phyloP scores from a whole-genome alignment of 805 yeast genomes.

The Diddensiella santjacobensis region DNA sequence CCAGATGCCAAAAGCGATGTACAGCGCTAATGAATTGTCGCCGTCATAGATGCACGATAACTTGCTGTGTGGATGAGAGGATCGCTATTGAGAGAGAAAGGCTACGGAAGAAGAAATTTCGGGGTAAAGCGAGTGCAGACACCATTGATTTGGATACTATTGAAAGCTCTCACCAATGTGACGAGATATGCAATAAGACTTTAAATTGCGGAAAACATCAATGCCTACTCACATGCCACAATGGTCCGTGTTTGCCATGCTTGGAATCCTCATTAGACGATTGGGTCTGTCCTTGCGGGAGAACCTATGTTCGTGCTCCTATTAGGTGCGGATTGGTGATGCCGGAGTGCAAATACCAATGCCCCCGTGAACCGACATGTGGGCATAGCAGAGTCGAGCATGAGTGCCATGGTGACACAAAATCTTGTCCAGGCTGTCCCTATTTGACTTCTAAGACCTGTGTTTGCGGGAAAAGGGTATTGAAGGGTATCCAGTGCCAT shows the following conservation, averaged over 20 bases:
- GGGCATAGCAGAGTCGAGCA: conserved; percentile 70
- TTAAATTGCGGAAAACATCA: conserved; percentile 65
- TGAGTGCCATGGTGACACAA: conserved; percentile 65
- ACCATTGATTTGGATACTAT: conserved; percentile 52
- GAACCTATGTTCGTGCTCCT: conserved; percentile 74
- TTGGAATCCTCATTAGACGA: conserved; percentile 78
- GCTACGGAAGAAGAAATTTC: conserved; percentile 43
- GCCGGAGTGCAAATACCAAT: conserved; percentile 63
- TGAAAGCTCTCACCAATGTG: conserved; percentile 73
- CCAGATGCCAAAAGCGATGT: conserved; percentile 70
- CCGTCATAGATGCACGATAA: conserved; percentile 65
- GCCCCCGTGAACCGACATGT: conserved; percentile 54
- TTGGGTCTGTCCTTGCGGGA: conserved; percentile 74
- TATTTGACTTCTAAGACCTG: conserved; percentile 53
- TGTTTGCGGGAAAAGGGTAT: conserved; percentile 53
- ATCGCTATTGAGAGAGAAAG: conserved; percentile 54
- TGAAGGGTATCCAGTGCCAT: conserved; percentile 67
- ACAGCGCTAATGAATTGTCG: conserved; percentile 72
- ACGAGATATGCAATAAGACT: conserved; percentile 57
- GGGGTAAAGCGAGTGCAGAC: conserved; percentile 42
- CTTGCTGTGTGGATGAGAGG: conserved; percentile 69
- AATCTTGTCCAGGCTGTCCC: conserved; percentile 75
- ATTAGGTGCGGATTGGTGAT: conserved; percentile 75
- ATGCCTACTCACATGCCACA: conserved; percentile 70
- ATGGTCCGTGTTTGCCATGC: conserved; percentile 78